Conservation (phyloP, 257 asterid species). For the Primulina eburnea region DNA sequence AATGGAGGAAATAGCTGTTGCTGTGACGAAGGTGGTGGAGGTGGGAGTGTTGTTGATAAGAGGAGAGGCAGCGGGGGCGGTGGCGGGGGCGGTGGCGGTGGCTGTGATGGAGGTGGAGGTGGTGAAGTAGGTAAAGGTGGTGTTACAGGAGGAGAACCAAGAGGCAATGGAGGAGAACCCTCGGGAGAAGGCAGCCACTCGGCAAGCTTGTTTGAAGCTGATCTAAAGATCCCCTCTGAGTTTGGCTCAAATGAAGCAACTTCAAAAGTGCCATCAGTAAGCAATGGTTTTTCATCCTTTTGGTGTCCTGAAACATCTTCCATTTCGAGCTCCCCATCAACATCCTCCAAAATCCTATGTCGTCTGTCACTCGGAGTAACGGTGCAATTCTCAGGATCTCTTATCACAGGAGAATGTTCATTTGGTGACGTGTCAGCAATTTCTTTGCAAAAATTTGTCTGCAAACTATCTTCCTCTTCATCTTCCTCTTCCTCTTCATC, state of each 20-base stretch:
- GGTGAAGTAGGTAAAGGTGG: constrained; percentile 89
- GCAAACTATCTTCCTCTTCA: constrained; percentile 60
- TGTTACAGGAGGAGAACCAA: constrained; percentile 72
- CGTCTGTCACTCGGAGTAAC: constrained; percentile 78
- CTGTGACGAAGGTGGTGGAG: constrained; percentile 42
- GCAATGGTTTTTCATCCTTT: constrained; percentile 52
- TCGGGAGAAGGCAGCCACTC: constrained; percentile 63
- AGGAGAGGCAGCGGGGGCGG: constrained; percentile 40
- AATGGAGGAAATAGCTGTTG: constrained; percentile 47
- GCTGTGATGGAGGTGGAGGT: constrained; percentile 47
- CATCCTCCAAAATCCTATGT: constrained; percentile 84
- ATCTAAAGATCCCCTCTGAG: constrained; percentile 31
- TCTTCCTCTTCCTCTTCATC: constrained; percentile 73
- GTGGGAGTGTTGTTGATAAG: constrained; percentile 29
- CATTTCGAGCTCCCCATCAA: constrained; percentile 99
- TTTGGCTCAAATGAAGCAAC: constrained; percentile 28
- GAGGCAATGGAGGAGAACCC: constrained; percentile 90
- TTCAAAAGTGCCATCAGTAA: constrained; percentile 27
- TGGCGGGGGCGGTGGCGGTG: constrained; percentile 27
- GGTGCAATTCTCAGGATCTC: constrained; percentile 50
- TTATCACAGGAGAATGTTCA: constrained; percentile 43
- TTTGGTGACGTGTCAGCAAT: constrained; percentile 41
- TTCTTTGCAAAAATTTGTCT: constrained; percentile 38
- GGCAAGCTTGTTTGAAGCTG: constrained; percentile 34
- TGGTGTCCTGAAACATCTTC: constrained; percentile 88